Percentiles rank a stretch among this genome's conserved stretches.
phyloP scores from a whole-genome alignment of 106 monocot genomes.

The Phalaenopsis equestris region DNA sequence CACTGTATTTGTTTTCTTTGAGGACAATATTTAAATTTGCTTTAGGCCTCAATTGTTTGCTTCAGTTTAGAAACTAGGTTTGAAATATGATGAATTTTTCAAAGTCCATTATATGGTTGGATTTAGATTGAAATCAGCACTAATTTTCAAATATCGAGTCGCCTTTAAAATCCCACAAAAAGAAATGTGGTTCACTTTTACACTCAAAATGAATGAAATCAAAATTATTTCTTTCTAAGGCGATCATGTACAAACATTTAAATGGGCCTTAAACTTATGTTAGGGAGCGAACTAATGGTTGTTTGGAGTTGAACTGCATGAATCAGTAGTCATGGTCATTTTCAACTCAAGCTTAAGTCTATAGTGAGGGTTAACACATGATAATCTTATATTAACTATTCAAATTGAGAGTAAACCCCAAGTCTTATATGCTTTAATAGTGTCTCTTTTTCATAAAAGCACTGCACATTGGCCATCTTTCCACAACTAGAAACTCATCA shows the following conservation, averaged over 20 bases:
- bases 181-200: not conserved
- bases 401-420: not conserved
- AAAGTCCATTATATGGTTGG: not conserved
- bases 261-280: not conserved
- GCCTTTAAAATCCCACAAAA: not conserved
- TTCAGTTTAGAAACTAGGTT: not conserved
- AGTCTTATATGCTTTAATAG: too few species aligned
- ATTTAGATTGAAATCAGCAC: too few species aligned
- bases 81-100: not conserved
- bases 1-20: not conserved
- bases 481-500: not conserved
- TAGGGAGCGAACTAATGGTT: not conserved
- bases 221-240: too few species aligned
- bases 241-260: not conserved
- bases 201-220: not conserved
- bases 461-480: not conserved
- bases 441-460: not conserved
- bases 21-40: not conserved
- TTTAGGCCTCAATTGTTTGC: not conserved
- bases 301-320: not conserved
- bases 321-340: not conserved
- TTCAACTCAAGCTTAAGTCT: too few species aligned
- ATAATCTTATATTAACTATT: not conserved
- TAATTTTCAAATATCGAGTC: not conserved
- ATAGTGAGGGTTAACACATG: too few species aligned